Evolutionary conservation across 768 basidiomycete genomes (phyloP).

Genomic region (Tulasnella sp.): DNA sequence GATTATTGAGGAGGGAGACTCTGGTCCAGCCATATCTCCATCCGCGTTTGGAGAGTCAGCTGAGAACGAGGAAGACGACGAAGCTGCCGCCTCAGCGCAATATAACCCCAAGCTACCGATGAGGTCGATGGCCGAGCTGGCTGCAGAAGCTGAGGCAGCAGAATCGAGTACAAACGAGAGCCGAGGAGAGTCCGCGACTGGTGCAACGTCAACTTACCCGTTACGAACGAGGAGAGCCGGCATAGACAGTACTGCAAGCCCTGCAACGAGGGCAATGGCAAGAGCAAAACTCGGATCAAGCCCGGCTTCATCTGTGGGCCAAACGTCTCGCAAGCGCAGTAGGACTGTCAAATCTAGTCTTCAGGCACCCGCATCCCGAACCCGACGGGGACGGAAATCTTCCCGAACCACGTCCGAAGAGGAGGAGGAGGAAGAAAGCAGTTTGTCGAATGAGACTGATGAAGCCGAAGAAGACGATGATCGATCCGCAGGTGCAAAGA

Average conservation of each 20-base stretch:
- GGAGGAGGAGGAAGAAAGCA: conserved; percentile 34
- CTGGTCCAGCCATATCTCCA: not conserved
- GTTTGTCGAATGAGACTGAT: conserved; percentile 37
- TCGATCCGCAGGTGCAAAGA: not conserved
- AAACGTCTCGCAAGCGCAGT: conserved; percentile 8
- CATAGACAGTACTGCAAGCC: not conserved
- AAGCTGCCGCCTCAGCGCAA: not conserved
- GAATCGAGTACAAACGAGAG: conserved; percentile 9
- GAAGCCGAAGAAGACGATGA: conserved; percentile 35
- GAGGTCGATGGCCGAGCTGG: conserved; percentile 31
- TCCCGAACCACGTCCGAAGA: not conserved
- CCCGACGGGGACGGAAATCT: not conserved
- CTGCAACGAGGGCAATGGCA: conserved; percentile 11
- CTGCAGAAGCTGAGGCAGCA: conserved; percentile 10
- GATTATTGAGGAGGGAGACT: conserved; percentile 3
- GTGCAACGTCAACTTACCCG: not conserved
- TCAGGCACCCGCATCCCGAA: not conserved
- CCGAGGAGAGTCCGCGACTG: not conserved
- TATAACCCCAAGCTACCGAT: not conserved
- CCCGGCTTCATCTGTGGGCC: not conserved
- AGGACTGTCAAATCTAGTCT: conserved; percentile 2
- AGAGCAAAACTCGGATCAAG: not conserved
- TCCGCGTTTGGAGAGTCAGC: conserved; percentile 7
- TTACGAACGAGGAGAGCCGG: not conserved
- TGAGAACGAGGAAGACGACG: conserved; percentile 3